phyloP scores from a whole-genome alignment of 192 early-diverging fungal species.

The Coemansia sp. region DNA sequence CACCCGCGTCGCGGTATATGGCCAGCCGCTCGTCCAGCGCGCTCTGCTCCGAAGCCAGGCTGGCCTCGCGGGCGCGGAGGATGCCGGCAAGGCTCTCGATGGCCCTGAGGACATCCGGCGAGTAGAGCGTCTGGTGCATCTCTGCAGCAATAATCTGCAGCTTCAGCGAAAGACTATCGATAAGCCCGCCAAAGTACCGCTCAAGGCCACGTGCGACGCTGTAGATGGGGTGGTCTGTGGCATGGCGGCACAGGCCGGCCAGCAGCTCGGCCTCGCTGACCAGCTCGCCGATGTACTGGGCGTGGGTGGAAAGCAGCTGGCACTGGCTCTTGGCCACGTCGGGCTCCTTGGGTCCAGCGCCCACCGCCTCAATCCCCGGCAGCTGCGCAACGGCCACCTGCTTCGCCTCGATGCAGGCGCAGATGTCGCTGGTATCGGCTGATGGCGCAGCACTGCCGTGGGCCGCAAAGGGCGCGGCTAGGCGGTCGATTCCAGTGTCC shows the following conservation, averaged over 20 bases:
- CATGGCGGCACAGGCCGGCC: constrained; percentile 10
- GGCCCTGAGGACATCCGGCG: constrained; percentile 19
- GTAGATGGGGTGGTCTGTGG: constrained; percentile 18
- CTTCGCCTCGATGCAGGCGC: constrained; percentile 14
- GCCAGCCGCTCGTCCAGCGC: constrained; percentile 39
- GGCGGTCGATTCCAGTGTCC: not conserved
- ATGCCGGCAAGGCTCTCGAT: constrained; percentile 9
- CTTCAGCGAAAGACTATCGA: constrained; percentile 40
- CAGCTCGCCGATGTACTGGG: constrained; percentile 24
- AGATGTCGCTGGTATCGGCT: not conserved
- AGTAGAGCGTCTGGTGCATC: constrained; percentile 37
- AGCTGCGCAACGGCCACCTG: constrained; percentile 4
- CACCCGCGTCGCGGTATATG: constrained; percentile 35
- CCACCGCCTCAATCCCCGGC: constrained; percentile 7
- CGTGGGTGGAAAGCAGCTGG: constrained; percentile 20
- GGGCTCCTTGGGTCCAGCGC: not conserved
- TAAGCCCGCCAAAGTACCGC: constrained; percentile 44
- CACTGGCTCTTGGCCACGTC: constrained; percentile 13
- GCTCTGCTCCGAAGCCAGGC: constrained; percentile 21
- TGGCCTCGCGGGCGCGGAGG: constrained; percentile 10
- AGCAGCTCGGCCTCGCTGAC: constrained; percentile 17
- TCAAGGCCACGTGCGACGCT: constrained; percentile 29
- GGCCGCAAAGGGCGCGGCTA: not conserved
- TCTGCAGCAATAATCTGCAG: constrained; percentile 27
- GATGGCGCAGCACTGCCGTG: not conserved